Percentiles rank a stretch among this genome's conserved stretches.
phyloP scores from a whole-genome alignment of 805 yeast genomes.

The Barnettozyma californica region DNA sequence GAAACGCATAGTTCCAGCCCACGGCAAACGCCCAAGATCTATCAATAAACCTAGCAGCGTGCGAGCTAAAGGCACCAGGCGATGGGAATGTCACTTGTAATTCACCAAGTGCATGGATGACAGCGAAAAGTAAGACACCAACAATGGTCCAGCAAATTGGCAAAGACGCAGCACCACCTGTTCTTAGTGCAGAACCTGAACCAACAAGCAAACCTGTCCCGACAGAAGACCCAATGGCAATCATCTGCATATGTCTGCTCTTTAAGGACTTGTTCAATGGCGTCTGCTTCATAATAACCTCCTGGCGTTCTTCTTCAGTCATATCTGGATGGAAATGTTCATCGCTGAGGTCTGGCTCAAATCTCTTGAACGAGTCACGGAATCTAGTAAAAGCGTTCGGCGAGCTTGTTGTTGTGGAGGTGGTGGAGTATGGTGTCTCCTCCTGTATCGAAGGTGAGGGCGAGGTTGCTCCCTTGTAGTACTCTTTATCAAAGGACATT shows the following conservation, averaged over 20 bases:
- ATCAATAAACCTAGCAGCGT: constrained; percentile 54
- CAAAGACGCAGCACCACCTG: constrained; percentile 63
- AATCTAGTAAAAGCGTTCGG: constrained; percentile 7
- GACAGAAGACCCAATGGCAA: constrained; percentile 63
- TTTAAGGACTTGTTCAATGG: constrained; percentile 54
- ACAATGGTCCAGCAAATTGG: constrained; percentile 50
- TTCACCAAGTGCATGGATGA: constrained; percentile 60
- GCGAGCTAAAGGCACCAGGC: constrained; percentile 61
- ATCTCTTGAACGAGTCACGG: constrained; percentile 22
- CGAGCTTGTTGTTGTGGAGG: background rate
- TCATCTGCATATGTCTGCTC: constrained; percentile 57
- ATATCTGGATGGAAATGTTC: constrained; percentile 31
- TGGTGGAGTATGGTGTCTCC: background rate
- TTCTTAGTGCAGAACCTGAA: constrained; percentile 50
- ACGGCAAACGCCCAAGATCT: constrained; percentile 59
- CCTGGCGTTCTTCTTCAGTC: constrained; percentile 38
- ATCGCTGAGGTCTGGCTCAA: constrained; percentile 34
- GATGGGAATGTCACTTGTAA: constrained; percentile 56
- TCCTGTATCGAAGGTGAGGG: background rate
- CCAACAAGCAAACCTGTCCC: constrained; percentile 70
- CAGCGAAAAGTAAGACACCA: constrained; percentile 51
- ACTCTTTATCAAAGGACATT: background rate
- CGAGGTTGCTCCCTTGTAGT: background rate
- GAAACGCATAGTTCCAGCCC: constrained; percentile 52
- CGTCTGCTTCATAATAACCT: constrained; percentile 41